A percentile compares a stretch with the other conserved stretches of the same genome.
Conservation (phyloP, 2,329 filamentous ascomycete species). For the Didymosphaeria variabile region DNA sequence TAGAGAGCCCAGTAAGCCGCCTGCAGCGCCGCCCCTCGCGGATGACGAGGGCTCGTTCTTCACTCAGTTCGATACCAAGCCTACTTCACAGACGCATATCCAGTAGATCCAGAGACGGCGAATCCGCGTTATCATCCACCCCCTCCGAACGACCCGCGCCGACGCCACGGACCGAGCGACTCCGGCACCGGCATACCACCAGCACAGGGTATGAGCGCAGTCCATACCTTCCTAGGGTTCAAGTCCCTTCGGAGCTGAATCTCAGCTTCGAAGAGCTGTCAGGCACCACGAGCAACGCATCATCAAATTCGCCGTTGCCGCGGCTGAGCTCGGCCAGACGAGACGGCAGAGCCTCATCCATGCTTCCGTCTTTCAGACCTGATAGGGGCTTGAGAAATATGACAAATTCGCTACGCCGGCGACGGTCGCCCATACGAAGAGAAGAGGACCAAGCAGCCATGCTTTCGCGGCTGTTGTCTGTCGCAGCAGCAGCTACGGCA, state of each 20-base stretch:
- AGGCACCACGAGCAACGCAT: conserved; percentile 28
- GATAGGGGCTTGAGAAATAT: conserved; percentile 52
- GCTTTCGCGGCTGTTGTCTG: conserved; percentile 68
- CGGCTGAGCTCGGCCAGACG: conserved; percentile 37
- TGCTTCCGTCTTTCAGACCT: conserved; percentile 42
- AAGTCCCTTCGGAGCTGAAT: conserved; percentile 48
- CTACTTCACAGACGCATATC: conserved; percentile 42
- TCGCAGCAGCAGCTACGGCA: conserved; percentile 71
- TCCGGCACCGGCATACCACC: conserved; percentile 29
- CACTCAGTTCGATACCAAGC: conserved; percentile 45
- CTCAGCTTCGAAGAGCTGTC: conserved; percentile 49
- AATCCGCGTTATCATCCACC: conserved; percentile 24
- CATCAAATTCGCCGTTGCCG: conserved; percentile 28
- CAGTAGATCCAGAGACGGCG: conserved; percentile 27
- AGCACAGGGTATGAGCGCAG: conserved; percentile 37
- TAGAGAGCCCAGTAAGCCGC: conserved; percentile 21
- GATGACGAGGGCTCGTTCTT: conserved; percentile 47
- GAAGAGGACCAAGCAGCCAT: conserved; percentile 70
- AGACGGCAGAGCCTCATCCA: conserved; percentile 46
- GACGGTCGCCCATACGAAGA: conserved; percentile 62
- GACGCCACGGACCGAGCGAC: conserved; percentile 28
- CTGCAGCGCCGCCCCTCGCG: conserved; percentile 40
- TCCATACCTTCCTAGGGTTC: conserved; percentile 43
- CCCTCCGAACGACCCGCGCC: conserved; percentile 20
- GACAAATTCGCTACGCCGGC: conserved; percentile 57